phyloP scores from a whole-genome alignment of 176 grass and related monocot genomes.

The Paspalum vaginatum region DNA sequence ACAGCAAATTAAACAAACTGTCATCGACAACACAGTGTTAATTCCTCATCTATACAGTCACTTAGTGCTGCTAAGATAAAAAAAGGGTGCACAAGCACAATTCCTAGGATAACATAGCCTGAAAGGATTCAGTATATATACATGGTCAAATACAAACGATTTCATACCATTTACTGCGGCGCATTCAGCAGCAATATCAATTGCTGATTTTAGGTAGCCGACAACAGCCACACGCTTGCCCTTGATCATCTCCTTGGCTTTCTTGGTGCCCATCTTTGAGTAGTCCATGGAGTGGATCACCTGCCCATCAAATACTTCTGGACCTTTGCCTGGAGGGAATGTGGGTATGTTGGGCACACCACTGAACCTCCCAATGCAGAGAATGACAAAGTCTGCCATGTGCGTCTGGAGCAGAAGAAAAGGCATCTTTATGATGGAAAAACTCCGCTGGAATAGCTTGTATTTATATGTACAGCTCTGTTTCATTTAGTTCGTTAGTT shows the following conservation, averaged over 20 bases:
- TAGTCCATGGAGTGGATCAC: conserved; percentile 69
- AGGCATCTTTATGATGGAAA: background rate
- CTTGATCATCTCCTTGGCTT: conserved; percentile 43
- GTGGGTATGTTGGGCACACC: conserved; percentile 57
- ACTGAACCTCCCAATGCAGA: conserved; percentile 67
- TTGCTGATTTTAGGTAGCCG: conserved; percentile 62
- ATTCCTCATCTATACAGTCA: background rate
- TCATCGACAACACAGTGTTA: background rate
- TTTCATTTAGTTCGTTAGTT: no score
- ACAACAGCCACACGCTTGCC: conserved; percentile 55
- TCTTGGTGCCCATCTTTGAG: conserved; percentile 52
- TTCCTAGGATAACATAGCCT: background rate
- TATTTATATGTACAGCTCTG: background rate
- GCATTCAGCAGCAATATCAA: conserved; percentile 60
- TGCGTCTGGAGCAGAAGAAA: conserved; percentile 37
- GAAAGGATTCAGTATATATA: background rate
- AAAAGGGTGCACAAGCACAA: no score
- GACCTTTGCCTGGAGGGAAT: conserved; percentile 47
- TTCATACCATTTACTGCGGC: conserved; percentile 47
- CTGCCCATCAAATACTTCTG: conserved; percentile 50
- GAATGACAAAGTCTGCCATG: conserved; percentile 49
- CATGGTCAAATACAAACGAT: background rate
- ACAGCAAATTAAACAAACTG: background rate
- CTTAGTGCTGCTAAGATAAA: background rate
- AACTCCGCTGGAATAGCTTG: background rate